phyloP scores from a whole-genome alignment of 2,329 filamentous ascomycete genomes.

The Talaromyces sp. region DNA sequence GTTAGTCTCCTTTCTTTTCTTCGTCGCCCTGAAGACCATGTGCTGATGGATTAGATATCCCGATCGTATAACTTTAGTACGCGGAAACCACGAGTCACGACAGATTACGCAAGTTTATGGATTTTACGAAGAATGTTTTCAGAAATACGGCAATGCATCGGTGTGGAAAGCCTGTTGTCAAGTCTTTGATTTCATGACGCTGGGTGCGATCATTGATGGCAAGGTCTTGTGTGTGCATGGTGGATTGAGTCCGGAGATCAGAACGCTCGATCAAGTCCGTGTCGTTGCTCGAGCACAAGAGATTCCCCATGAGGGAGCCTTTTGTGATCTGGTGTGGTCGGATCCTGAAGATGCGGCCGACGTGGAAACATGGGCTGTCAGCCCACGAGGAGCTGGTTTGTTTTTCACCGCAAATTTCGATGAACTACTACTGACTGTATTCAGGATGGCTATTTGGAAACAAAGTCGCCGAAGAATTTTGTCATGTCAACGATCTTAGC shows the following conservation, averaged over 20 bases:
- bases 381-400: conserved; percentile 63
- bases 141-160: conserved; percentile 73
- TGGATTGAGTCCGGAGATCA: conserved; percentile 68
- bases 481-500: conserved; percentile 69
- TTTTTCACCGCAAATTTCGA: neutral
- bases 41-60: conserved; percentile 54
- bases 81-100: conserved; percentile 72
- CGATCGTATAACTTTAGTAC: conserved; percentile 68
- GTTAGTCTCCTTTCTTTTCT: conserved; percentile 40
- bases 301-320: conserved; percentile 73
- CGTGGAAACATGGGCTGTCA: conserved; percentile 68
- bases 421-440: neutral
- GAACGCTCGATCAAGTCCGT: conserved; percentile 71
- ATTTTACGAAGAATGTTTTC: conserved; percentile 74
- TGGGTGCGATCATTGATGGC: conserved; percentile 71
- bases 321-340: conserved; percentile 74
- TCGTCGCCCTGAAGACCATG: neutral
- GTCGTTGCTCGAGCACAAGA: conserved; percentile 72
- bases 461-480: conserved; percentile 72
- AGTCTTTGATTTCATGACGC: conserved; percentile 72
- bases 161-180: conserved; percentile 79
- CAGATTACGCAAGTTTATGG: conserved; percentile 77
- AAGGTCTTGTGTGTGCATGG: conserved; percentile 72
- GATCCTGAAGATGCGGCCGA: conserved; percentile 70
- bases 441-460: conserved; percentile 62